Evolutionary conservation across 352 stramenopile genomes (phyloP).

Genomic region (Phytophthora fragariaefolia): DNA sequence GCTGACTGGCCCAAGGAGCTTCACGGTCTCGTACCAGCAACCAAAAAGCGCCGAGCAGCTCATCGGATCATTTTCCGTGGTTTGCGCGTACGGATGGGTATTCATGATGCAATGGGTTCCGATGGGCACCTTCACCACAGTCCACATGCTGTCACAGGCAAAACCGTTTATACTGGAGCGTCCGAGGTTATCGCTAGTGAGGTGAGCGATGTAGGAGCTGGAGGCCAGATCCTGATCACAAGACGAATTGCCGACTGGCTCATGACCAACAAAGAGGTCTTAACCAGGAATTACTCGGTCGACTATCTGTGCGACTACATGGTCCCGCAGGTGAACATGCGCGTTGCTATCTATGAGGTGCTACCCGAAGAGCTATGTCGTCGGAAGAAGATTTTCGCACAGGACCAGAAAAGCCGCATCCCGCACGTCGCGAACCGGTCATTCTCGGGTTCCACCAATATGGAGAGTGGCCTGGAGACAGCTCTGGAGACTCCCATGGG

Average conservation of each 20-base stretch:
- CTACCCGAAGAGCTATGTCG: constrained; percentile 33
- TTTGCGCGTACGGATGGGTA: constrained; percentile 57
- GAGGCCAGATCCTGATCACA: constrained; percentile 62
- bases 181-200: constrained; percentile 59
- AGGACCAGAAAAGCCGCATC: constrained; percentile 38
- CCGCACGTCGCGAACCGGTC: constrained; percentile 31
- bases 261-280: constrained; percentile 42
- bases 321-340: constrained; percentile 41
- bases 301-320: constrained; percentile 48
- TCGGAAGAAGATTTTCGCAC: constrained; percentile 43
- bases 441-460: constrained; percentile 29
- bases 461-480: constrained; percentile 33
- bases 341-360: constrained; percentile 47
- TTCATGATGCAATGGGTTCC: constrained; percentile 51
- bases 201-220: constrained; percentile 54
- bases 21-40: constrained; percentile 51
- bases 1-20: constrained; percentile 71
- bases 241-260: constrained; percentile 56
- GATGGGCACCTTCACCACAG: constrained; percentile 45
- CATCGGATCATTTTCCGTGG: constrained; percentile 56
- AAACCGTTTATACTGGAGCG: constrained; percentile 55
- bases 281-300: constrained; percentile 40
- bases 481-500: constrained; percentile 29
- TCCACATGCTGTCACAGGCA: constrained; percentile 55
- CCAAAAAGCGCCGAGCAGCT: constrained; percentile 41